Evolutionary conservation across 495 filamentous ascomycete genomes (phyloP).

Genomic region (Aspergillus diversus): DNA sequence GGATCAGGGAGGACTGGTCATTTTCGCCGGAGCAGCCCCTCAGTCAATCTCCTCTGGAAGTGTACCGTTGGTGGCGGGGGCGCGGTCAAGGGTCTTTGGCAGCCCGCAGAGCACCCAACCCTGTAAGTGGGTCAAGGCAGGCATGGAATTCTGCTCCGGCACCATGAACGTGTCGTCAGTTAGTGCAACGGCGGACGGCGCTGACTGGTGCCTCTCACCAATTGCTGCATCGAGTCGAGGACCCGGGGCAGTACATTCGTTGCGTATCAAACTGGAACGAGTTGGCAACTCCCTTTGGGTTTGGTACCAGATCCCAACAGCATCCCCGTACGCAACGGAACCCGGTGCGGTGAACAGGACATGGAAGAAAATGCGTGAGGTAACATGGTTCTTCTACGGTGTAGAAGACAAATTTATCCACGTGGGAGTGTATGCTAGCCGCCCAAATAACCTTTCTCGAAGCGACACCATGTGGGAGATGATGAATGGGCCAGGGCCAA

Average conservation of each 20-base stretch:
- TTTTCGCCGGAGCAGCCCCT: conserved; percentile 74
- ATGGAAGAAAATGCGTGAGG: conserved; percentile 63
- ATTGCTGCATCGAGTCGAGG: conserved; percentile 32
- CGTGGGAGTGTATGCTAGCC: conserved; percentile 60
- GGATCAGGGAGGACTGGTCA: conserved; percentile 73
- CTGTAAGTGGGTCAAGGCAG: conserved; percentile 64
- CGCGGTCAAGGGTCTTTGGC: conserved; percentile 21
- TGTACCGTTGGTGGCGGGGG: conserved; percentile 14
- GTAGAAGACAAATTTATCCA: conserved; percentile 62
- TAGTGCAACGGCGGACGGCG: conserved; percentile 58
- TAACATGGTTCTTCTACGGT: conserved; percentile 64
- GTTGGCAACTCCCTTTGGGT: conserved; percentile 61
- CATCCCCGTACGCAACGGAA: conserved; percentile 37
- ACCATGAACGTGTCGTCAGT: conserved; percentile 58
- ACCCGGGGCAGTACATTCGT: conserved; percentile 37
- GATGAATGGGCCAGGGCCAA: conserved; percentile 44
- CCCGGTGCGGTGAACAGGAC: conserved; percentile 48
- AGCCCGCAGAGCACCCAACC: conserved; percentile 22
- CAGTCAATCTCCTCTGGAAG: conserved; percentile 37
- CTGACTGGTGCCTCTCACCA: conserved; percentile 60
- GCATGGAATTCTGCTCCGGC: conserved; percentile 58
- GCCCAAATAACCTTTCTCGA: conserved; percentile 46
- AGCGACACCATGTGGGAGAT: conserved; percentile 47
- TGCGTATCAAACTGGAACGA: conserved; percentile 62
- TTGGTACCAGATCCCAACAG: conserved; percentile 55